A percentile compares a stretch with the other conserved stretches of the same genome.
phyloP scores from a whole-genome alignment of 2,329 filamentous ascomycete species.

The Rosellinia necatrix region DNA sequence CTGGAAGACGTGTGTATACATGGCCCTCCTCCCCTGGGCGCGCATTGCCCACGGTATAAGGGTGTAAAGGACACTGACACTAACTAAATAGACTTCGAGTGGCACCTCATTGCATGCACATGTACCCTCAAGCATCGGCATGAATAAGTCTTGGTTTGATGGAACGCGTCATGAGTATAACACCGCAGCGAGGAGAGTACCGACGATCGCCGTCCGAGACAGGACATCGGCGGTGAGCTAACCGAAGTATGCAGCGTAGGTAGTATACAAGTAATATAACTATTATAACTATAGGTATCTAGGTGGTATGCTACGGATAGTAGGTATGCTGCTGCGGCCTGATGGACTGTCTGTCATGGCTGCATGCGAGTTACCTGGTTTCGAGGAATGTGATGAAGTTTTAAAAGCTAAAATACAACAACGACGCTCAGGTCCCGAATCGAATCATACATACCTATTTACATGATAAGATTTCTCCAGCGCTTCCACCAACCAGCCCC shows the following conservation, averaged over 20 bases:
- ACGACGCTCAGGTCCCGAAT: no score
- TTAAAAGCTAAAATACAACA: no score
- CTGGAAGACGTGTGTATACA: no score
- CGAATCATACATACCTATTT: no score
- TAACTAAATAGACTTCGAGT: background rate
- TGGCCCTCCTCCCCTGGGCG: no score
- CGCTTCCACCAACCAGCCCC: background rate
- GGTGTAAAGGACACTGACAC: background rate
- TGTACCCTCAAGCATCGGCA: background rate
- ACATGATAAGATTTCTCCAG: background rate
- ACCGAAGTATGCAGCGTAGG: no score
- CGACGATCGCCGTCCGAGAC: background rate
- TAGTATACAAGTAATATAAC: no score
- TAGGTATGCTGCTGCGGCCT: no score
- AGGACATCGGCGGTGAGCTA: background rate
- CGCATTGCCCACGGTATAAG: background rate
- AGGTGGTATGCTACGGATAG: no score
- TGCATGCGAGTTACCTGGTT: no score
- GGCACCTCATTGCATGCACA: background rate
- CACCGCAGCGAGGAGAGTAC: background rate
- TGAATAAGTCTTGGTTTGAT: conserved; percentile 14
- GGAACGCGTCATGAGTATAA: conserved; percentile 20
- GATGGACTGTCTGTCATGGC: no score
- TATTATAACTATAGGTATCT: background rate
- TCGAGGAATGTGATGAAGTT: no score